These are phyloP conservation scores for Agrostemma githago DNA, from an alignment of 148 eudicot genomes.

Conservation along the genomic window DNA sequence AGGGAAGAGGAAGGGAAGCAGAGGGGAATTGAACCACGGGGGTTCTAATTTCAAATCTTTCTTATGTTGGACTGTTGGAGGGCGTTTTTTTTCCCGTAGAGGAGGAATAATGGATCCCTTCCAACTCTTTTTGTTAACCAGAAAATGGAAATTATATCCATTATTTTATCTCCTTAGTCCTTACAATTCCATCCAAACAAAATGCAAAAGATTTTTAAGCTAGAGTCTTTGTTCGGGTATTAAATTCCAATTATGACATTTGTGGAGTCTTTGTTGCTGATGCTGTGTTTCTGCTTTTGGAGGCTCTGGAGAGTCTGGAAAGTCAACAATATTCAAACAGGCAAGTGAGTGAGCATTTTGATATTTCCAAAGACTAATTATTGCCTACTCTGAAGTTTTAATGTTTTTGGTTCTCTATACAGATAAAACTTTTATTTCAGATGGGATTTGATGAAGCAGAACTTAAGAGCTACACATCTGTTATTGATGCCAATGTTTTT, in stretches of 20 bases:
- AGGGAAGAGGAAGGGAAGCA: not conserved
- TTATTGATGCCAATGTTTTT: conserved; percentile 92
- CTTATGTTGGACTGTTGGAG: not conserved
- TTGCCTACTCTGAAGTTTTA: not conserved
- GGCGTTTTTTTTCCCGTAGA: not conserved
- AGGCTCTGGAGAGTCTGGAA: conserved; percentile 99
- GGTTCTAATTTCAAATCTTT: not conserved
- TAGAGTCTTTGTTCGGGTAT: not conserved
- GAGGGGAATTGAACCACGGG: not conserved
- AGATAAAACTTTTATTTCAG: conserved; percentile 90
- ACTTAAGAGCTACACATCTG: conserved; percentile 67
- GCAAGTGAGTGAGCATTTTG: conserved; percentile 35
- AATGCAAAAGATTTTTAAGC: not conserved
- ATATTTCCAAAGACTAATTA: not conserved
- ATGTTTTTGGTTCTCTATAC: conserved; percentile 24
- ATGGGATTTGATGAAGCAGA: conserved; percentile 88
- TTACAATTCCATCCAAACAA: not conserved
- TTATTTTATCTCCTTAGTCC: not conserved
- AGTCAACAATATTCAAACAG: conserved; percentile 97
- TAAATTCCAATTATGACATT: not conserved
- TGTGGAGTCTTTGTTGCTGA: not conserved
- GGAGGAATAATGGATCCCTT: not conserved
- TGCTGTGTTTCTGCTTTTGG: conserved; percentile 16
- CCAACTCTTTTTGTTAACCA: not conserved
- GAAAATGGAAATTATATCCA: too few relatives aligned